Conservation (phyloP, 352 stramenopile genomes). For the Globisporangium barbulae region DNA sequence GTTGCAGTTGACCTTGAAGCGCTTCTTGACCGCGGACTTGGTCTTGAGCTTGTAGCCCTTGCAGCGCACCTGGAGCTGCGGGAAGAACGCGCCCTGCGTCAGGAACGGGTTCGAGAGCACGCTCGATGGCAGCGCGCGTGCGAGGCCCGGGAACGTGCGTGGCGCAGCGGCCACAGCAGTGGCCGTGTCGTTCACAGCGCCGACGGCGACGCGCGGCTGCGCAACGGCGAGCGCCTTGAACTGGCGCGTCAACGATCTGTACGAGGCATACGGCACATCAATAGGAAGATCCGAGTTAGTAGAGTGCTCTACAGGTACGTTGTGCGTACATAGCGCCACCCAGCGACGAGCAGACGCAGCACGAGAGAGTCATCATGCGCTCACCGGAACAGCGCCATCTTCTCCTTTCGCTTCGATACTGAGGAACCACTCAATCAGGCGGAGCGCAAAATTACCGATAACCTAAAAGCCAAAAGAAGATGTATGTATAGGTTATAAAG, state of each 20-base stretch:
- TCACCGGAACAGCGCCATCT: constrained; percentile 47
- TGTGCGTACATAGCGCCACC: not conserved
- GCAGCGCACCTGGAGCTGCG: constrained; percentile 48
- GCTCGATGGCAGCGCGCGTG: constrained; percentile 2
- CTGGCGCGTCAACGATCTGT: constrained; percentile 55
- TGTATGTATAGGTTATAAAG: too few relatives aligned
- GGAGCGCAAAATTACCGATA: not conserved
- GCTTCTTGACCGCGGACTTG: constrained; percentile 82
- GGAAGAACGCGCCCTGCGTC: constrained; percentile 20
- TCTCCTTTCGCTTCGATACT: constrained; percentile 29
- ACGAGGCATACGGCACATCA: not conserved
- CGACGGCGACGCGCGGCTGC: constrained; percentile 19
- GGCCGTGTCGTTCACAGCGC: not conserved
- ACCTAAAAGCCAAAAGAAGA: too few relatives aligned
- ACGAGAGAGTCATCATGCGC: constrained; percentile 8
- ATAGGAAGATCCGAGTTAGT: not conserved
- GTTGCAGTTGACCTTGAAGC: constrained; percentile 81
- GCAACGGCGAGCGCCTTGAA: constrained; percentile 47
- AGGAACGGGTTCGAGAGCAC: constrained; percentile 19
- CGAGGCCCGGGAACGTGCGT: constrained; percentile 21
- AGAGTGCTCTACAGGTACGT: not conserved
- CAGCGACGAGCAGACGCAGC: not conserved
- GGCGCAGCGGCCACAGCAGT: constrained; percentile 13
- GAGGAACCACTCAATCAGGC: constrained; percentile 9
- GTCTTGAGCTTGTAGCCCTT: constrained; percentile 86